Base-by-base conservation (phyloP, 208 protist genomes). In the Tritrichomonas foetus region DNA sequence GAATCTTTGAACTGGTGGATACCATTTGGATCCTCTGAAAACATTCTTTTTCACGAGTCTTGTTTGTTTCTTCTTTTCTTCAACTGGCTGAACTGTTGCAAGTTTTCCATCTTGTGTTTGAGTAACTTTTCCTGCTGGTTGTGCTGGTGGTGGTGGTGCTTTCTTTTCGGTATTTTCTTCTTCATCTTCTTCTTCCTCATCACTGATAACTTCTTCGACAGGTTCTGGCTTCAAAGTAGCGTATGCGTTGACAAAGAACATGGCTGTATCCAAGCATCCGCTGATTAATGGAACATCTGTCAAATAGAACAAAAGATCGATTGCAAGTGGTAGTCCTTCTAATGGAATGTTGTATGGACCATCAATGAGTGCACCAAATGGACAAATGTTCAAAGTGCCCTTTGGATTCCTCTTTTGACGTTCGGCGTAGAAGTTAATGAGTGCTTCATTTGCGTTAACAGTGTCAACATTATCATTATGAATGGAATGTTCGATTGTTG, bases 231-330 rank as follows among this genome's bases (percentile, higher is more conserved):
- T 53, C 0, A 27, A 57, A 27, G n/a, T 89, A 27, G 47, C 13
- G n/a, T 89, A 89, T 39, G 78, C 78, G 22, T 44, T 57, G 33
- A 36, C 14, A 14, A 57, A 22, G 27, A 57, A 44, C 30, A 49
- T 89, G 1, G 47, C 14, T 30, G 20, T 53, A 36, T 50, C 47
- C 5, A 89, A 13, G 47, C 78, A 89, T 20, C 47, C 47, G 47
- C 78, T 47, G 25, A 49, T 89, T 14, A 89, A 11, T 57, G 78
- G 78, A 57, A 89, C 78, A 89, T 89, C 78, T 20, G 78, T 39
- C 5, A 53, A n/a, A 49, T 47, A 89, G 78, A 89, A 89, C 16
- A 89, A n/a, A 20, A 57, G 27, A 36, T 89, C 47, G n/a, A 89
- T 89, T 36, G 47, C 41, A n/a, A 89, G 13, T 47, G 44, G 47